Evolutionary conservation across 192 early-diverging fungal species (phyloP).

Genomic region (Linnemannia elongata): DNA sequence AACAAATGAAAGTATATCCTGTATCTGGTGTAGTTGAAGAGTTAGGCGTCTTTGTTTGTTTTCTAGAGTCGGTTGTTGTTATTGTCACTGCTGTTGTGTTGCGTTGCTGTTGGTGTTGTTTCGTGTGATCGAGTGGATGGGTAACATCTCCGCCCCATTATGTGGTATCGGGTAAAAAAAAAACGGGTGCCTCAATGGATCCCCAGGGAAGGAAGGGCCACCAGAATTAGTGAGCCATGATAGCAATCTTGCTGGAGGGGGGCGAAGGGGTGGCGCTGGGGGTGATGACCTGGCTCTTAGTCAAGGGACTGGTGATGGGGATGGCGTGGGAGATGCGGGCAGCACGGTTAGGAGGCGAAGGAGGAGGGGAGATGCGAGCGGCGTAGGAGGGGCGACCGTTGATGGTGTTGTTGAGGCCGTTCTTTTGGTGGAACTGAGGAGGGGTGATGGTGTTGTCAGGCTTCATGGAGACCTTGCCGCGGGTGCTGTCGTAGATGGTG

Average conservation of each 20-base stretch:
- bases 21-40: not conserved
- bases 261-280: constrained; percentile 35
- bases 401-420: not conserved
- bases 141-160: not conserved
- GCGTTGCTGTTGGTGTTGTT: not conserved
- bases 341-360: constrained; percentile 26
- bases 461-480: constrained; percentile 58
- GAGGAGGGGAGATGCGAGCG: constrained; percentile 50
- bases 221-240: constrained; percentile 44
- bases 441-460: constrained; percentile 7
- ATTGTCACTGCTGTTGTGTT: not conserved
- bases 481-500: constrained; percentile 71
- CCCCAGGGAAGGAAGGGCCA: not conserved
- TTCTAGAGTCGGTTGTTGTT: not conserved
- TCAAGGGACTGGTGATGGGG: constrained; percentile 47
- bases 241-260: constrained; percentile 43
- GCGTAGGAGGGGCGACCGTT: constrained; percentile 38
- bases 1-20: not conserved
- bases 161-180: not conserved
- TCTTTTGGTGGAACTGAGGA: constrained; percentile 18
- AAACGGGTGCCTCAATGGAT: not conserved
- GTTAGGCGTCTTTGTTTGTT: not conserved
- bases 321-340: constrained; percentile 44
- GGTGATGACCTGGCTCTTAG: constrained; percentile 47
- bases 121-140: not conserved